phyloP scores from a whole-genome alignment of 176 grass and related monocot species.

The Canna indica region DNA sequence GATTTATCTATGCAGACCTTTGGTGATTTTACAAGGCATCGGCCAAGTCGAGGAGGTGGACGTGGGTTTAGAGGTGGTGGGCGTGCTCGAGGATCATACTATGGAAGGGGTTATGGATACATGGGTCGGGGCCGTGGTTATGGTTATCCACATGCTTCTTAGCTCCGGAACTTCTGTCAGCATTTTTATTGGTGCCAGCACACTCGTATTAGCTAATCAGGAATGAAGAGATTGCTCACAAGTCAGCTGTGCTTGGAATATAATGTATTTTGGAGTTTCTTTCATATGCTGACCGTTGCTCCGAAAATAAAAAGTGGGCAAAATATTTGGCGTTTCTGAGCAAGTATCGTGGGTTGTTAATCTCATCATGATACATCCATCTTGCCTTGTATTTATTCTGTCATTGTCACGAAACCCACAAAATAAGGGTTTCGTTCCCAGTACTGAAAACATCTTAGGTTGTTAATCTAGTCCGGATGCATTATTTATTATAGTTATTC shows the following conservation, averaged over 20 bases:
- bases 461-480: neutral
- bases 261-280: neutral
- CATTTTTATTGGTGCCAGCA: neutral
- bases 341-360: neutral
- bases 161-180: neutral
- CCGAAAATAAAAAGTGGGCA: neutral
- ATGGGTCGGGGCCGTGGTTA: slow-evolving; percentile 32
- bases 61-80: slow-evolving; percentile 47
- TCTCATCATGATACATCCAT: neutral
- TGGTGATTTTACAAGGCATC: slow-evolving; percentile 67
- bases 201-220: neutral
- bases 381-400: neutral
- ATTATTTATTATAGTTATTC: neutral
- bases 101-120: slow-evolving; percentile 58
- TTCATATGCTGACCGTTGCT: neutral
- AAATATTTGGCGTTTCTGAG: neutral
- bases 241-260: neutral
- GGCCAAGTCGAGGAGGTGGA: slow-evolving; percentile 46
- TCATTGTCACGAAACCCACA: neutral
- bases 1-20: slow-evolving; percentile 41
- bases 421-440: neutral
- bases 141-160: neutral
- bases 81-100: slow-evolving; percentile 37
- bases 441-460: neutral
- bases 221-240: neutral